A percentile compares a stretch with the other conserved stretches of the same genome.
phyloP scores from a whole-genome alignment of 768 basidiomycete genomes.

The Mycena indigotica region DNA sequence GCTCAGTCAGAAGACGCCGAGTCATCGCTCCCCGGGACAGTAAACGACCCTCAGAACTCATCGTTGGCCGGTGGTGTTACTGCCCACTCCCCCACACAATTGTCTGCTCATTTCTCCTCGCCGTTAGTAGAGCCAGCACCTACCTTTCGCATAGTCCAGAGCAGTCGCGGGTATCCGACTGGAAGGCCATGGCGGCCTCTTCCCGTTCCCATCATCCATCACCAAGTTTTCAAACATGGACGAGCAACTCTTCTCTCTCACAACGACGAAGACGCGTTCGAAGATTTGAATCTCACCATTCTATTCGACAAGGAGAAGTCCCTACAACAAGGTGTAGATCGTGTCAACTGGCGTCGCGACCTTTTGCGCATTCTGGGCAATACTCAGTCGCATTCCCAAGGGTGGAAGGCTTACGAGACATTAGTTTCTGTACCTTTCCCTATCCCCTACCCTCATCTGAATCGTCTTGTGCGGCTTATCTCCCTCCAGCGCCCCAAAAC shows the following conservation, averaged over 20 bases:
- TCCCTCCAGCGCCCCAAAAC: constrained; percentile 56
- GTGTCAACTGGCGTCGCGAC: constrained; percentile 20
- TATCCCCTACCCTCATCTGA: constrained; percentile 44
- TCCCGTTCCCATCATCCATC: constrained; percentile 15
- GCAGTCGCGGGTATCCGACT: constrained; percentile 22
- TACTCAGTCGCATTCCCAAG: constrained; percentile 33
- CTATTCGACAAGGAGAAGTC: constrained; percentile 15
- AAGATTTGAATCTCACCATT: constrained; percentile 15
- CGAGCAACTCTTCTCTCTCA: constrained; percentile 6
- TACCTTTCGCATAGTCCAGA: neutral
- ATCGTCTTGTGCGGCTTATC: constrained; percentile 64
- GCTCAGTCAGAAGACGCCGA: constrained; percentile 14
- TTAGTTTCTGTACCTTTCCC: constrained; percentile 28
- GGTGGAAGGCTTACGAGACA: constrained; percentile 48
- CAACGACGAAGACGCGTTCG: constrained; percentile 20
- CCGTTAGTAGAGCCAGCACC: too few species aligned
- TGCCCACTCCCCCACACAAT: neutral
- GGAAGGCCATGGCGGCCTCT: constrained; percentile 31
- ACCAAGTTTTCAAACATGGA: constrained; percentile 10
- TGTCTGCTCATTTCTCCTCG: neutral
- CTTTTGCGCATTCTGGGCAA: constrained; percentile 35
- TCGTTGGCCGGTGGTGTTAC: neutral
- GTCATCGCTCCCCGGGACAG: constrained; percentile 10
- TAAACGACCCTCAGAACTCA: constrained; percentile 9
- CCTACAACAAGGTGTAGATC: constrained; percentile 6